Base-by-base conservation (phyloP, 257 asterid genomes). In the Nicotiana benthamiana region DNA sequence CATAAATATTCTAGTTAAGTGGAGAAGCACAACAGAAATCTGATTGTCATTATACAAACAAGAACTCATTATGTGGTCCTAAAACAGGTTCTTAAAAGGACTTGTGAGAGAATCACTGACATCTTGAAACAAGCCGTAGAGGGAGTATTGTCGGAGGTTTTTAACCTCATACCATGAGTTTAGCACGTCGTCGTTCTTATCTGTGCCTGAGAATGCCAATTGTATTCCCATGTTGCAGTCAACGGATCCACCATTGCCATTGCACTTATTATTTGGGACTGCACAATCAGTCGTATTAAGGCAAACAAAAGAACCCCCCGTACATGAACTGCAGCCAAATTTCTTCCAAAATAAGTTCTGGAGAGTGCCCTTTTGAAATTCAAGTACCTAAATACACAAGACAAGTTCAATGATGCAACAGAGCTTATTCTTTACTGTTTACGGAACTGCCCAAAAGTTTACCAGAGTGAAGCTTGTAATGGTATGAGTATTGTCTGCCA, bases 81-180 rank as follows among this genome's bases (percentile, higher is more conserved):
- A 95, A 82, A 93, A 88, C n/a, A 95, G 85, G 80, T 84, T 85
- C 2, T 54, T 52, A 81, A 93, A 90, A 1, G 94, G 89, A 84
- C 87, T 81, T 22, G 92, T 85, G 60, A 90, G 67, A 59, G 94
- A 83, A 79, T 87, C 86, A 1, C 90, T 86, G 18, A 92, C 84
- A 80, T 83, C 83, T 3, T 93, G 87, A 63, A 90, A 96, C 75
- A 96, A 85, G 54, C 84, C 89, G 57, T 79, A 91, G 54, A 96
- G 93, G 15, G 98, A 94, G 80, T 96, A 87, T 40, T 91, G 98
- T 67, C 94, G 82, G 68, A 96, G 97, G n/a, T 90, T 92, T 0
- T 90, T 93, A 46, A 94, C 97, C 90, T 96, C 97, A 56, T 92
- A 92, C 97, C 99, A 92, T 0, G 97, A 92, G 82, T 93, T 93